Evolutionary conservation across 306 rosid genomes (phyloP), one percentile per base, ranked within the genome.

Genomic region (Cicer judaicum): DNA sequence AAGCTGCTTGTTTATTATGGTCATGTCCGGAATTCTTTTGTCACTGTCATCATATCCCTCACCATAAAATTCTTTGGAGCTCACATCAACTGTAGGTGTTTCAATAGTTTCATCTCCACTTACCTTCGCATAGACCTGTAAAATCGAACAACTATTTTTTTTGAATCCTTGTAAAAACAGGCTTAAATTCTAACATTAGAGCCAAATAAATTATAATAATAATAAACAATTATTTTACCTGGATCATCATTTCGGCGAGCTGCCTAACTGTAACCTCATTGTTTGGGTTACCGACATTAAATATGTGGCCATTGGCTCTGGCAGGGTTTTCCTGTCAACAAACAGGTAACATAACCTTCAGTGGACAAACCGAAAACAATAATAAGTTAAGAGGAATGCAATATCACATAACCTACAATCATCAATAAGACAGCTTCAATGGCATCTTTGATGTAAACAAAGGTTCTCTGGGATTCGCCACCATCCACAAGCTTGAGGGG

Each of bases 401-500:
- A n/a, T 11, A 66, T 59, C 73, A 50, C 24, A 73, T 8, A 59
- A 82, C 96, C 42, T 79, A 94, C 99, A 80, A 92, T 94, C 99
- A 94, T 94, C 86, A 94, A 74, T 66, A 85, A 50, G 81, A 94
- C 99, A 77, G 97, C 99, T 81, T 94, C 99, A 76, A 94, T 94
- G 3, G 99, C 99, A 85, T 94, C 99, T 82, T 89, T 94, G n/a
- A 94, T 94, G 83, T 87, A 94, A 34, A 94, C 76, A 53, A 94
- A 94, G 50, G 99, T 94, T 80, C 99, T 92, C 85, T 94, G 99
- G 68, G 99, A 94, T 73, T 90, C 74, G 12, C 99, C 99, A 54
- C 99, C 99, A 68, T 94, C 99, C 44, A 94, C 99, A 43, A 94
- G 99, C 91, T 94, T 94, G 81, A 94, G 96, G 55, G 99, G 96